Conservation (phyloP, 345 rosid species). For the Eucalyptus erythrocorys region DNA sequence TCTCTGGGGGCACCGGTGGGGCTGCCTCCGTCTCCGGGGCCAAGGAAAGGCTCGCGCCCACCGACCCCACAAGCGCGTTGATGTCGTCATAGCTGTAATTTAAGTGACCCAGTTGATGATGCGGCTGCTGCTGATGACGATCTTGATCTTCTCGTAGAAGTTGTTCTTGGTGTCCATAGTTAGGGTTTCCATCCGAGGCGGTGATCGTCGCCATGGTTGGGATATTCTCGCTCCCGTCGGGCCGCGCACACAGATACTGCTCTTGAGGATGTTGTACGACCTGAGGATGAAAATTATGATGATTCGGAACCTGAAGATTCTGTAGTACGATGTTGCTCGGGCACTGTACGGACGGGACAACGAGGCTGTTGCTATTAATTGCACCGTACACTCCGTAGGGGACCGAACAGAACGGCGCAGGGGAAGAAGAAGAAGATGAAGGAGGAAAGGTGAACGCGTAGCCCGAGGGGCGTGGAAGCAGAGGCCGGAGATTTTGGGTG, state of each 20-base stretch:
- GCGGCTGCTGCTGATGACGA: conserved; percentile 7
- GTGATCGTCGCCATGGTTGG: not conserved
- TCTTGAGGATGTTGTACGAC: not conserved
- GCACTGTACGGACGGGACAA: not conserved
- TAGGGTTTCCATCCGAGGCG: conserved; percentile 9
- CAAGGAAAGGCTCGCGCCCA: conserved; percentile 30
- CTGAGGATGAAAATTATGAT: not conserved
- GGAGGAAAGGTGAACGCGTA: conserved; percentile 2
- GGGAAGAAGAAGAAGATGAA: not conserved
- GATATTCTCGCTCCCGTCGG: not conserved
- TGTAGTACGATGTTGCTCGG: not conserved
- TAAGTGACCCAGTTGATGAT: not conserved
- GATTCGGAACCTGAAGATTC: not conserved
- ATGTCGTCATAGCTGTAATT: conserved; percentile 4
- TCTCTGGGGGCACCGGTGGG: conserved; percentile 12
- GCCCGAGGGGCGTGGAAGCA: conserved; percentile 78
- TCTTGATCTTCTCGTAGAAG: not conserved
- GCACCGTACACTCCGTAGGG: not conserved
- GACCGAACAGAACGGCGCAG: not conserved
- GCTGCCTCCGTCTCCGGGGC: conserved; percentile 17
- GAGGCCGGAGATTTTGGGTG: conserved; percentile 61
- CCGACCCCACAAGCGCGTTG: conserved; percentile 29
- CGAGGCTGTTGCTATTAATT: not conserved
- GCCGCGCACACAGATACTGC: not conserved
- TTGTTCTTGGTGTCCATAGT: not conserved